Base-by-base conservation (phyloP, 2,329 filamentous ascomycete species). In the Colletotrichum sp. region DNA sequence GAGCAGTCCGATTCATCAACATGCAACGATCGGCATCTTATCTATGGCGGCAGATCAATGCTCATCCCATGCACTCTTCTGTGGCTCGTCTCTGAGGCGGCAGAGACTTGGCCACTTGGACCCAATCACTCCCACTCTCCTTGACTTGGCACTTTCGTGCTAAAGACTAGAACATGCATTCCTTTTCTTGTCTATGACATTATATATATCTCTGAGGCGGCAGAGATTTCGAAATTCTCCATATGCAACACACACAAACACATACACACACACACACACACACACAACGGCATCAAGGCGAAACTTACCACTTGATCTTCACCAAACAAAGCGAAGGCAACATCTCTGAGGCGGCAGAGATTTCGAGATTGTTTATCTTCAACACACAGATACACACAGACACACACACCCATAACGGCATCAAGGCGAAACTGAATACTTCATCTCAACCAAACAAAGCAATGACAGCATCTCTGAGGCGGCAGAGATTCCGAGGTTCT, bases 261-360 rank as follows among this genome's bases (percentile, higher is more conserved):
- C 25, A 27, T 5, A 27, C 28, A 8, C 30, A 15, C 34, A 36
- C 13, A 8, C 16, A 16, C 15, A 39, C 34, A 16, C 7, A 39
- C 15, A 8, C 34, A 8, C 0, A 16, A 39, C 34, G 34, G 15
- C 34, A 8, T 39, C 34, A 39, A 39, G 13, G 15, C 6, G 34
- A 39, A 13, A 13, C 15, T 39, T 4, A 16, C 6, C 1, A 39
- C 15, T 39, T 16, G 0, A 16, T 8, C 34, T 39, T 3, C 0
- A 39, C 34, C 15, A 39, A 16, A 39, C 15, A 39, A 39, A 39
- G 34, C 15, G 1, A 16, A 2, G 15, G 1, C 34, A 39, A 8
- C 34, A 39, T 39, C 13, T 39, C 34, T 39, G 34, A 13, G 34
- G 34, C 36, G 13, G 16, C 16, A 44, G 36, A 44, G 16, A 48